A percentile compares a stretch with the other conserved stretches of the same genome.
phyloP scores from a whole-genome alignment of 371 early-diverging fungal genomes.

The Syncephalastrum monosporum region DNA sequence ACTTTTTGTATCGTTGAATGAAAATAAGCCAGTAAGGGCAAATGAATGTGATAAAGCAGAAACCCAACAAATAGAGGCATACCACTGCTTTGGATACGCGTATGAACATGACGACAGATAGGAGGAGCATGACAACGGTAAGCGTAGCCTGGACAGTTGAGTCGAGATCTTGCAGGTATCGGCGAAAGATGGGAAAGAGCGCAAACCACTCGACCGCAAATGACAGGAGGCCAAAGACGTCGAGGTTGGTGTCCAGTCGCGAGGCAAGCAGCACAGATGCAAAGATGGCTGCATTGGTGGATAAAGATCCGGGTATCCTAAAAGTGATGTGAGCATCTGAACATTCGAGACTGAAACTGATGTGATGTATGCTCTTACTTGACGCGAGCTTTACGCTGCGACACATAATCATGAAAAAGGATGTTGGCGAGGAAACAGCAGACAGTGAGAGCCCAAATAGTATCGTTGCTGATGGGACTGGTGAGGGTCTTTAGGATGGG shows the following conservation, averaged over 20 bases:
- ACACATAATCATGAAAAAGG: constrained; percentile 87
- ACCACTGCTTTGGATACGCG: constrained; percentile 73
- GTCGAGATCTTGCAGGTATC: constrained; percentile 71
- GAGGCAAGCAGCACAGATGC: constrained; percentile 95
- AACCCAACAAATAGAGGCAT: constrained; percentile 63
- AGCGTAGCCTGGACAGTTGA: constrained; percentile 57
- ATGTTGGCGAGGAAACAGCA: constrained; percentile 82
- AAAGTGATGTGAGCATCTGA: constrained; percentile 2
- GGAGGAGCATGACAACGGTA: constrained; percentile 59
- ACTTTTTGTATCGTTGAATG: constrained; percentile 94
- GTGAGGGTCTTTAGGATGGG: constrained; percentile 94
- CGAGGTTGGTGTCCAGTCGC: constrained; percentile 73
- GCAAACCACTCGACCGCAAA: constrained; percentile 93
- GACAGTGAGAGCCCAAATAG: constrained; percentile 91
- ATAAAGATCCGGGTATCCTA: constrained; percentile 89
- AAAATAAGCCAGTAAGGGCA: constrained; percentile 91
- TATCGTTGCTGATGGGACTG: constrained; percentile 85
- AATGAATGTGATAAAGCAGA: constrained; percentile 78
- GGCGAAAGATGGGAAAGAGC: constrained; percentile 85
- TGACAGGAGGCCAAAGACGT: constrained; percentile 87
- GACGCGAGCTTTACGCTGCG: constrained; percentile 41
- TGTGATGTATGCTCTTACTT: constrained; percentile 34
- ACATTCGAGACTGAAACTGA: neutral
- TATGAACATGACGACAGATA: constrained; percentile 61
- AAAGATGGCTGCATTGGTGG: constrained; percentile 95